Conservation (phyloP, 768 basidiomycete species). For the Clathrus columnatus region DNA sequence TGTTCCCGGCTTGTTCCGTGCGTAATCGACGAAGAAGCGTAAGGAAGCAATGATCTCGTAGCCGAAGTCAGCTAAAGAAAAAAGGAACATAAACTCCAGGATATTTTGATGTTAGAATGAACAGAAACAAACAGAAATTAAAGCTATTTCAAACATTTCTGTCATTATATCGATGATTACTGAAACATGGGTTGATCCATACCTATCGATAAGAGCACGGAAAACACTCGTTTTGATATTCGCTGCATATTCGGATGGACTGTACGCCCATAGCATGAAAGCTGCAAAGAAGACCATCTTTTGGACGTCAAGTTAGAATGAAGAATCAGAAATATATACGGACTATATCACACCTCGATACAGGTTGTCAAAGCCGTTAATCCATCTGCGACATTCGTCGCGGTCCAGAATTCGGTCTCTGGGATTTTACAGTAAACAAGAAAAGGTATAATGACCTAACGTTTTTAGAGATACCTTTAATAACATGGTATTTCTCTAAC, state of each 20-base stretch:
- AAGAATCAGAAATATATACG: slow-evolving; percentile 1
- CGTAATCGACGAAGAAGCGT: slow-evolving; percentile 46
- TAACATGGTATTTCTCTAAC: slow-evolving; percentile 53
- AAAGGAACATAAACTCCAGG: too few species aligned
- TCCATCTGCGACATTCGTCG: slow-evolving; percentile 77
- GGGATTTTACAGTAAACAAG: slow-evolving; percentile 6
- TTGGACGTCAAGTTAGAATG: not conserved
- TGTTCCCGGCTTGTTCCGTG: slow-evolving; percentile 25
- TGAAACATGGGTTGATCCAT: not conserved
- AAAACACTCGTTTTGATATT: slow-evolving; percentile 44
- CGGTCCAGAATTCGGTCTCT: slow-evolving; percentile 79
- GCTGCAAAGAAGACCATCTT: slow-evolving; percentile 79
- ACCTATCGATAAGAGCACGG: slow-evolving; percentile 60
- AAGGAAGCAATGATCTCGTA: slow-evolving; percentile 57
- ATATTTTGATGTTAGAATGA: not conserved
- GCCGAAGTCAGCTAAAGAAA: slow-evolving; percentile 48
- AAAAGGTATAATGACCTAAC: not conserved
- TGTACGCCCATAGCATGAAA: slow-evolving; percentile 82
- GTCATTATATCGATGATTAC: too few species aligned
- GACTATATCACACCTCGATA: slow-evolving; percentile 52
- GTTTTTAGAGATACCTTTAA: slow-evolving; percentile 38
- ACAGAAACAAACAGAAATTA: slow-evolving; percentile 20
- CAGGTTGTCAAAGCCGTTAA: slow-evolving; percentile 74
- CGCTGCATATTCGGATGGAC: slow-evolving; percentile 50
- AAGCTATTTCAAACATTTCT: too few species aligned